Base-by-base conservation (phyloP, 257 asterid species). In the Salvia miltiorrhiza region DNA sequence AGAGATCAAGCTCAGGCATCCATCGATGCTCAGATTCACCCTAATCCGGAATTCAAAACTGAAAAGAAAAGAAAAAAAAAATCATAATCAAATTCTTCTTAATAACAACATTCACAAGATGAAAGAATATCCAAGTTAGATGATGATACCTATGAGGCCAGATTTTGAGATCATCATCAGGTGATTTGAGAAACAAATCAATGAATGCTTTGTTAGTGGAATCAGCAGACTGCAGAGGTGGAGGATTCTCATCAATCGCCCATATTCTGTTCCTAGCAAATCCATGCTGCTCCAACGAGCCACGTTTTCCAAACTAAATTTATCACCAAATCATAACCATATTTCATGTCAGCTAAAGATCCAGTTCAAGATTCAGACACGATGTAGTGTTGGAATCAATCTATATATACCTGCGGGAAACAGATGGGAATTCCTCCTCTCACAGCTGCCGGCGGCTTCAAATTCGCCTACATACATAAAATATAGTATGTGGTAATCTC, bases 341-440 rank as follows among this genome's bases (percentile, higher is more conserved):
- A 63, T 52, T 19, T 4, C 8, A 49, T 23, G 69, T 79, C 67
- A 78, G 58, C n/a, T 7, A 26, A 65, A 57, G 11, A 32, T 35
- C 3, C 2, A 14, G 17, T 64, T 52, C 58, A 52, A 53, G 33
- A 75, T 48, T 53, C 17, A 47, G 4, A 20, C 3, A 47, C 20
- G 14, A 17, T 49, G 7, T 63, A 71, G 44, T 11, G 20, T n/a
- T n/a, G n/a, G n/a, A n/a, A n/a, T n/a, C n/a, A n/a, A 17, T 4
- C 2, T 28, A 4, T 0, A 30, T 30, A 67, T 80, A 90, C 98
- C 98, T 90, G 97, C 0, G 98, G 97, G 52, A 92, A 92, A 79
- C 91, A 90, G 55, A 90, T 85, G 14, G 96, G 90, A 77, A 92
- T 90, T 32, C 98, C 98, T 70, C 97, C 98, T 72, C 98, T 85